A percentile compares a stretch with the other conserved stretches of the same genome.
Conservation (phyloP, 352 stramenopile species). For the Pythium biforme region DNA sequence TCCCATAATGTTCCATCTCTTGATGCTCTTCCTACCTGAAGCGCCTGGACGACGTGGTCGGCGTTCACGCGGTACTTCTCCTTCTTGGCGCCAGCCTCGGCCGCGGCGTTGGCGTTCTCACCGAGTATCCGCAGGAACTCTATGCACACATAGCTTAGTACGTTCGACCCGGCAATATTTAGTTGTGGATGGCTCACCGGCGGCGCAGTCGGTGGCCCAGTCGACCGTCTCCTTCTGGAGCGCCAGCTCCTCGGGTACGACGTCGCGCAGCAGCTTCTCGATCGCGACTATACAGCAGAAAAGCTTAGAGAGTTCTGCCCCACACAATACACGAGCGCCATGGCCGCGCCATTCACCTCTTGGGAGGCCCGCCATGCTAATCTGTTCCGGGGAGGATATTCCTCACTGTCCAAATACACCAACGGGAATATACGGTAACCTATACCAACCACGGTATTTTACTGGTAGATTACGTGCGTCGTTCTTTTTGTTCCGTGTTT, state of each 20-base stretch:
- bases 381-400: too few relatives aligned
- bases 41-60: conserved; percentile 54
- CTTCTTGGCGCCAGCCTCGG: conserved; percentile 45
- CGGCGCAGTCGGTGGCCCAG: conserved; percentile 59
- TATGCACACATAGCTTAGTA: conserved; percentile 14
- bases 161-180: too few relatives aligned
- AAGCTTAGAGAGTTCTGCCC: too few relatives aligned
- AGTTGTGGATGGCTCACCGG: too few relatives aligned
- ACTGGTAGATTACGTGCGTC: too few relatives aligned
- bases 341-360: conserved; percentile 6
- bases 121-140: conserved; percentile 54
- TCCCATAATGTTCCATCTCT: not conserved
- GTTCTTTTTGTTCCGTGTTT: too few relatives aligned
- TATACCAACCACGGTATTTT: too few relatives aligned
- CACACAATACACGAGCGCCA: not conserved
- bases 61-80: conserved; percentile 69
- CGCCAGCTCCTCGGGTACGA: conserved; percentile 44
- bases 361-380: conserved; percentile 5
- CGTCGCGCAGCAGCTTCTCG: conserved; percentile 54
- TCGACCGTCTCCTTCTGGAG: conserved; percentile 69
- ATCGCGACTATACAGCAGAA: conserved; percentile 19
- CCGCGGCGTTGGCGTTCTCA: conserved; percentile 47
- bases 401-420: too few relatives aligned
- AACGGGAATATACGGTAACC: too few relatives aligned
- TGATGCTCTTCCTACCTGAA: conserved; percentile 37